These are phyloP conservation scores for Pythium aphanidermatum DNA, from an alignment of 352 stramenopile species.

Conservation along the genomic window DNA sequence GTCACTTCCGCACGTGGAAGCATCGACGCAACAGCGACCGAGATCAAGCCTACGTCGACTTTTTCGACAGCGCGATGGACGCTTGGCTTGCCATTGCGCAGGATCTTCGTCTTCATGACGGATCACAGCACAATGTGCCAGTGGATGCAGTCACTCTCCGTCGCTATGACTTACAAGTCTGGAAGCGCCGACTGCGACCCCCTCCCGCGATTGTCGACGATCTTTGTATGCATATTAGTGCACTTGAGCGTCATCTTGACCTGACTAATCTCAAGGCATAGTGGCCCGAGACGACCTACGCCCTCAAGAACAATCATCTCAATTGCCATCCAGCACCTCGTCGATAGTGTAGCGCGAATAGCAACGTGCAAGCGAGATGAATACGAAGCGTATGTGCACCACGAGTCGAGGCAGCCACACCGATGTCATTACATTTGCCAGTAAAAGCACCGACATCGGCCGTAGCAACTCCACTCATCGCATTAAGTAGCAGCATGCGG, in stretches of 20 bases:
- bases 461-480: too few relatives aligned
- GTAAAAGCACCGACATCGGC: too few relatives aligned
- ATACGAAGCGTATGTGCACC: too few relatives aligned
- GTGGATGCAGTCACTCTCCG: slow-evolving; percentile 30
- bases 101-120: slow-evolving; percentile 35
- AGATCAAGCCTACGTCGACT: slow-evolving; percentile 35
- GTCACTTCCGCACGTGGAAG: slow-evolving; percentile 39
- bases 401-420: too few relatives aligned
- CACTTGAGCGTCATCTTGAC: slow-evolving; percentile 47
- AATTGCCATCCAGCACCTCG: too few relatives aligned
- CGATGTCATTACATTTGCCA: too few relatives aligned
- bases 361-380: too few relatives aligned
- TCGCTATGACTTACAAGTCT: slow-evolving; percentile 60
- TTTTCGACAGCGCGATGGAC: slow-evolving; percentile 56
- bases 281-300: too few relatives aligned
- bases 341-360: too few relatives aligned
- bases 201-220: slow-evolving; percentile 42
- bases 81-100: slow-evolving; percentile 55
- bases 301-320: too few relatives aligned
- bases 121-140: background rate
- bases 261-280: slow-evolving; percentile 48
- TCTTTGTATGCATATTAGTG: slow-evolving; percentile 59
- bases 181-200: slow-evolving; percentile 50
- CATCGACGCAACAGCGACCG: slow-evolving; percentile 17
- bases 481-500: too few relatives aligned